These are phyloP conservation scores for Elaphomyces granulatus DNA, from an alignment of 495 filamentous ascomycete species.

Conservation along the genomic window DNA sequence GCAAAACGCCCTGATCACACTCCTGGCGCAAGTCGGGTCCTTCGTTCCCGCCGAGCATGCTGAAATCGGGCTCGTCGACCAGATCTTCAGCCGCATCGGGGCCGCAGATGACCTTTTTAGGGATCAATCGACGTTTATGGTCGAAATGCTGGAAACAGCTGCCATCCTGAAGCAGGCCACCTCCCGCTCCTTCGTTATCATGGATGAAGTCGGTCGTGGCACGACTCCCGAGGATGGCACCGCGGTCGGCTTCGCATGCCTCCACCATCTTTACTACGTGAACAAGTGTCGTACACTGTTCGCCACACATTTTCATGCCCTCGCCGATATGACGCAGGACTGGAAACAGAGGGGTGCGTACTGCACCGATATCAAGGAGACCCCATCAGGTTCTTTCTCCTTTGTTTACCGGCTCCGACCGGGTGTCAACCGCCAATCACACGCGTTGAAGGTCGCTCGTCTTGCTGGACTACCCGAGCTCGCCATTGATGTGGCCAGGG, in stretches of 20 bases:
- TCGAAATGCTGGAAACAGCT: conserved; percentile 43
- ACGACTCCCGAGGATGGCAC: conserved; percentile 85
- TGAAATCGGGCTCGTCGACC: conserved; percentile 75
- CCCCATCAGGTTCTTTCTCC: conserved; percentile 47
- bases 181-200: conserved; percentile 69
- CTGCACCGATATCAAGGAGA: conserved; percentile 81
- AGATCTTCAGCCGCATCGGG: conserved; percentile 83
- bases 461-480: conserved; percentile 60
- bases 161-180: conserved; percentile 38
- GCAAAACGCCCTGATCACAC: conserved; percentile 85
- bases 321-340: conserved; percentile 61
- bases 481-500: conserved; percentile 40
- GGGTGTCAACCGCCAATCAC: conserved; percentile 74
- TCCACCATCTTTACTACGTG: conserved; percentile 63
- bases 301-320: conserved; percentile 82
- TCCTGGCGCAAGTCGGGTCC: conserved; percentile 81
- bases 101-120: conserved; percentile 84
- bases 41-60: conserved; percentile 84
- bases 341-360: conserved; percentile 59
- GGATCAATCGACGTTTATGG: conserved; percentile 90
- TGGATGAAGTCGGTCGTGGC: conserved; percentile 93
- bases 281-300: conserved; percentile 75
- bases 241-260: conserved; percentile 75
- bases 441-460: conserved; percentile 83
- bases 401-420: conserved; percentile 69